Evolutionary conservation across 2,329 filamentous ascomycete genomes (phyloP).

Genomic region (Aspergillus hiratsukae): DNA sequence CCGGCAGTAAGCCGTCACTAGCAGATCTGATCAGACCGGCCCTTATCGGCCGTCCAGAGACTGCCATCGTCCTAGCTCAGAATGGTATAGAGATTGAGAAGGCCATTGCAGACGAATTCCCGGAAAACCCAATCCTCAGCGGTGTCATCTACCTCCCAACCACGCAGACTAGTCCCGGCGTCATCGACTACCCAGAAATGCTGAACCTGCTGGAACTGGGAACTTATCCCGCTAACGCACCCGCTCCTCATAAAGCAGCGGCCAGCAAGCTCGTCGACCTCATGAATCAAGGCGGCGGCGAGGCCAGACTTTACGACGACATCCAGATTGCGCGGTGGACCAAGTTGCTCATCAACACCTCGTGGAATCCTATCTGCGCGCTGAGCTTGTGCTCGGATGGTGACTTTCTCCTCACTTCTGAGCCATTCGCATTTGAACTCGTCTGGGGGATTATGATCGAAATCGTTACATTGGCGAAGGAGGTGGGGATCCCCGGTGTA

Average conservation of each 20-base stretch:
- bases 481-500: conserved; percentile 36
- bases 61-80: conserved; percentile 56
- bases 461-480: conserved; percentile 39
- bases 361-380: conserved; percentile 59
- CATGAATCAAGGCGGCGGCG: conserved; percentile 41
- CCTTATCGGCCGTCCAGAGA: conserved; percentile 34
- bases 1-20: conserved; percentile 31
- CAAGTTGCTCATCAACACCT: conserved; percentile 58
- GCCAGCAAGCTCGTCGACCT: conserved; percentile 40
- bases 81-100: conserved; percentile 60
- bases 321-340: conserved; percentile 57
- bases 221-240: conserved; percentile 40
- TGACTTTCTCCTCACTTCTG: conserved; percentile 44
- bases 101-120: conserved; percentile 48
- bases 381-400: conserved; percentile 52
- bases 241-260: conserved; percentile 21
- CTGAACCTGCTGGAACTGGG: conserved; percentile 49
- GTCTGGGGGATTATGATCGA: conserved; percentile 45
- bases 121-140: conserved; percentile 50
- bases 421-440: conserved; percentile 28
- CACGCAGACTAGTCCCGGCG: conserved; percentile 47
- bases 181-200: conserved; percentile 42
- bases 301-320: conserved; percentile 48
- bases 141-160: conserved; percentile 53
- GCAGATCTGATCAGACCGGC: conserved; percentile 36